Evolutionary conservation across 495 filamentous ascomycete species (phyloP).

Genomic region (Jackrogersella minutella): DNA sequence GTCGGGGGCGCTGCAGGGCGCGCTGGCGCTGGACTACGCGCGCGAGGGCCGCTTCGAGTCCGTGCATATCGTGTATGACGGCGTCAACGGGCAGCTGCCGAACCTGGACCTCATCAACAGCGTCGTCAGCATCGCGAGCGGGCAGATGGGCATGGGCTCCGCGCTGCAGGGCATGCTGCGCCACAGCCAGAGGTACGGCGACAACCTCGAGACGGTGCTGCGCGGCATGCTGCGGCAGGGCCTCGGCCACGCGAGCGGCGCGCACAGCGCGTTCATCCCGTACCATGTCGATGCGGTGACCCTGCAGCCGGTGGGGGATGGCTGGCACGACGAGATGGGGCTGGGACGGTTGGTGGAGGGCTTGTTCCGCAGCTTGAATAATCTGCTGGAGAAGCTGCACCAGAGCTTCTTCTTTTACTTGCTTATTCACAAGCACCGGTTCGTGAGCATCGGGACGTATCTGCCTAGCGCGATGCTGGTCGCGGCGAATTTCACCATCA

Average conservation of each 20-base stretch:
- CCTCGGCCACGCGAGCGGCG: conserved; percentile 86
- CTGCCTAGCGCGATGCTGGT: conserved; percentile 96
- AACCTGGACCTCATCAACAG: conserved; percentile 97
- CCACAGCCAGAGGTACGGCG: conserved; percentile 82
- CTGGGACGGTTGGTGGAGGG: conserved; percentile 89
- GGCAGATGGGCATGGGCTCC: conserved; percentile 89
- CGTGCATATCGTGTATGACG: conserved; percentile 92
- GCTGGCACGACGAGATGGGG: conserved; percentile 97
- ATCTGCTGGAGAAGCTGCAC: conserved; percentile 94
- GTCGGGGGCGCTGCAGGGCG: conserved; percentile 91
- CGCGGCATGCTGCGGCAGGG: conserved; percentile 93
- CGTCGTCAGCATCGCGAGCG: conserved; percentile 82
- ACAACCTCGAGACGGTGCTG: conserved; percentile 87
- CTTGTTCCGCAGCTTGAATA: conserved; percentile 90
- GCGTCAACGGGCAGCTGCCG: conserved; percentile 93
- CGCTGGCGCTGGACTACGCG: conserved; percentile 91
- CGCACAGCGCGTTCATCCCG: conserved; percentile 94
- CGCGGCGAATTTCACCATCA: conserved; percentile 93
- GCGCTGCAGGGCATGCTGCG: conserved; percentile 86
- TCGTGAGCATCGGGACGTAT: conserved; percentile 98
- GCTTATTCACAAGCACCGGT: conserved; percentile 85
- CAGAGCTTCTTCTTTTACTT: conserved; percentile 99
- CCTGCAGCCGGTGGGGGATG: conserved; percentile 84
- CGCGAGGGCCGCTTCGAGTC: conserved; percentile 82
- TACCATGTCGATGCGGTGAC: conserved; percentile 98